These are phyloP conservation scores for Pseudogymnoascus verrucosus DNA, from an alignment of 2,329 filamentous ascomycete genomes.

Conservation along the genomic window DNA sequence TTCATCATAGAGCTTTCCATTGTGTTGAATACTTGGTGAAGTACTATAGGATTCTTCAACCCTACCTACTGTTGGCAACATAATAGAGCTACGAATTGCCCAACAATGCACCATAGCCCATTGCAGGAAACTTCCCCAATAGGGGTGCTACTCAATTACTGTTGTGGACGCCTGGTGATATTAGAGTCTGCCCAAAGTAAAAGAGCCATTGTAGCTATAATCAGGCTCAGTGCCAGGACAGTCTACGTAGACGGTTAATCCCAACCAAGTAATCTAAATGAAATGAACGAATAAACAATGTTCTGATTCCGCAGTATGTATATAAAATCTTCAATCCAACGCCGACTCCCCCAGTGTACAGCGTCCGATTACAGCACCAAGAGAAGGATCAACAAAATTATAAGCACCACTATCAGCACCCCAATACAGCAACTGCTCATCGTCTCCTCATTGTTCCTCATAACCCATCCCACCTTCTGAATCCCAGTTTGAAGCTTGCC, in stretches of 20 bases:
- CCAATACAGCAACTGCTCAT: slow-evolving; percentile 86
- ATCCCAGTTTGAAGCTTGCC: slow-evolving; percentile 79
- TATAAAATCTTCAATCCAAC: background rate
- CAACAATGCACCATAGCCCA: background rate
- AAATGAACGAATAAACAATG: background rate
- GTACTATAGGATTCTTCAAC: background rate
- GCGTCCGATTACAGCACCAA: slow-evolving; percentile 42
- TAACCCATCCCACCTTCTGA: slow-evolving; percentile 76
- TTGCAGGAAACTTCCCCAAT: background rate
- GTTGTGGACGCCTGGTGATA: background rate
- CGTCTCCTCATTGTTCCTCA: slow-evolving; percentile 82
- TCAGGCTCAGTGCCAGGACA: background rate
- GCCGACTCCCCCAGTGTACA: background rate
- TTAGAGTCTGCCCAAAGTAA: background rate
- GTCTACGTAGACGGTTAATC: background rate
- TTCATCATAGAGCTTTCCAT: slow-evolving; percentile 5
- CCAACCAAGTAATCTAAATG: background rate
- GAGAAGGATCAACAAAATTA: slow-evolving; percentile 76
- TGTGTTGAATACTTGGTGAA: background rate
- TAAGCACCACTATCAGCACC: slow-evolving; percentile 78
- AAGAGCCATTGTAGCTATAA: background rate
- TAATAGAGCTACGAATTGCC: background rate
- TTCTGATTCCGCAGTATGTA: background rate
- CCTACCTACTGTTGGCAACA: background rate
- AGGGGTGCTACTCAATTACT: background rate